phyloP scores from a whole-genome alignment of 163 green algal genomes.

The Chloromonas sp. region DNA sequence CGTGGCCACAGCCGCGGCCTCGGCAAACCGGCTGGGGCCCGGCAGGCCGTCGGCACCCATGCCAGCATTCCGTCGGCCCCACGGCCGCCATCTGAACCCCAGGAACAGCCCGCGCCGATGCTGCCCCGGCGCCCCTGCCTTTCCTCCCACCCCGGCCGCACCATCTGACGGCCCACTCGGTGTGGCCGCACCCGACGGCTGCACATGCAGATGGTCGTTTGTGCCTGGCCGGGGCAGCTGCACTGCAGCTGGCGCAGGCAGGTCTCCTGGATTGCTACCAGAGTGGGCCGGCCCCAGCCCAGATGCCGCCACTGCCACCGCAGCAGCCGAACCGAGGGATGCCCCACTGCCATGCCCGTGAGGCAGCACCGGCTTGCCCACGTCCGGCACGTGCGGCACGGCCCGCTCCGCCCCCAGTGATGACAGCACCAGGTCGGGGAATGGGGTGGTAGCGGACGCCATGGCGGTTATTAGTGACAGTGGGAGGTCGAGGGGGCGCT shows the following conservation, averaged over 20 bases:
- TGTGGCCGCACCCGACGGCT: neutral
- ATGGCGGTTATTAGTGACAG: neutral
- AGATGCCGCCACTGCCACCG: no score
- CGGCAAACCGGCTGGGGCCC: neutral
- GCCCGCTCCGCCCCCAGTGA: neutral
- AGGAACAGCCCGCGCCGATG: neutral
- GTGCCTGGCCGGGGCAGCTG: neutral
- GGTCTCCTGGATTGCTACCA: no score
- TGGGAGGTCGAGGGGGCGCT: neutral
- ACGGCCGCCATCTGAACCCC: neutral
- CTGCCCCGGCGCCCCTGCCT: neutral
- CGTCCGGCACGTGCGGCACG: neutral
- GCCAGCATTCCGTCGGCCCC: neutral
- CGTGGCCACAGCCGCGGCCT: no score
- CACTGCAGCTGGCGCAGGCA: no score
- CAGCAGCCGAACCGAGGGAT: no score
- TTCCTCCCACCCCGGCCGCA: neutral
- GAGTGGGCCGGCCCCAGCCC: neutral
- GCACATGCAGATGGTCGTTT: neutral
- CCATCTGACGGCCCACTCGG: no score
- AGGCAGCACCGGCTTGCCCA: neutral
- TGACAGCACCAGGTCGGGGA: neutral
- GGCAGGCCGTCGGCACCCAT: no score
- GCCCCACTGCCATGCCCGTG: no score
- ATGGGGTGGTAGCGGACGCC: neutral